Conservation (phyloP, 768 basidiomycete species). For the Boletus tomentosulus region DNA sequence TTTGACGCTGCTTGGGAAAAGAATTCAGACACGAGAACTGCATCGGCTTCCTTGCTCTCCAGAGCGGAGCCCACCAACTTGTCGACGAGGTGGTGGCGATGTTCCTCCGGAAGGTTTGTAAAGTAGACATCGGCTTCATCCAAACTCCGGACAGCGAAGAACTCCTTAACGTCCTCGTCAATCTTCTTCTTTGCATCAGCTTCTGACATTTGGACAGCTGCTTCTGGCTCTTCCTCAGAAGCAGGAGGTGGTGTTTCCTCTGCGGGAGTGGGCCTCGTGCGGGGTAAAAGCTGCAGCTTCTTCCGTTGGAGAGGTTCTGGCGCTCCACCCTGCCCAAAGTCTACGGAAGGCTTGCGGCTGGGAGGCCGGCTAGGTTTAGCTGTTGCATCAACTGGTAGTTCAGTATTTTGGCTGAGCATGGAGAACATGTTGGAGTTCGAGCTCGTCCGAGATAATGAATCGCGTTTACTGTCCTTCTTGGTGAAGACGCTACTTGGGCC, state of each 20-base stretch:
- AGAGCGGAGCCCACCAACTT: conserved; percentile 70
- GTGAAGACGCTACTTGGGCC: conserved; percentile 84
- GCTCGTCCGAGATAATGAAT: conserved; percentile 73
- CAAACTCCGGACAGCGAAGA: conserved; percentile 78
- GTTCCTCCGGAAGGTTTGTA: conserved; percentile 59
- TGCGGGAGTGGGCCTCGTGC: conserved; percentile 60
- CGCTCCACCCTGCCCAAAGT: conserved; percentile 41
- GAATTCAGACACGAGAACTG: conserved; percentile 70
- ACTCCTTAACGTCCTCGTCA: conserved; percentile 79
- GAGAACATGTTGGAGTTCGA: conserved; percentile 87
- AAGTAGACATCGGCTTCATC: conserved; percentile 90
- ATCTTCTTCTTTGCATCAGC: conserved; percentile 72
- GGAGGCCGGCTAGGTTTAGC: conserved; percentile 50
- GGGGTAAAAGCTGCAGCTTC: conserved; percentile 71
- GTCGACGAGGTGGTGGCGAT: conserved; percentile 66
- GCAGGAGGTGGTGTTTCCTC: conserved; percentile 42
- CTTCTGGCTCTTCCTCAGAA: conserved; percentile 49
- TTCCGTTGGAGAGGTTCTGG: conserved; percentile 57
- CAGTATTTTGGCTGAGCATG: conserved; percentile 66
- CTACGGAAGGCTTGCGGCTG: conserved; percentile 49
- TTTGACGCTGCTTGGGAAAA: conserved; percentile 62
- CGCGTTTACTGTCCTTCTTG: conserved; percentile 66
- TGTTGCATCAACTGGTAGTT: conserved; percentile 49
- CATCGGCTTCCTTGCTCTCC: conserved; percentile 79
- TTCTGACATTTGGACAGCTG: conserved; percentile 51